These are phyloP conservation scores for Alloteropsis semialata DNA, from an alignment of 176 grass and related monocot genomes.

Conservation along the genomic window DNA sequence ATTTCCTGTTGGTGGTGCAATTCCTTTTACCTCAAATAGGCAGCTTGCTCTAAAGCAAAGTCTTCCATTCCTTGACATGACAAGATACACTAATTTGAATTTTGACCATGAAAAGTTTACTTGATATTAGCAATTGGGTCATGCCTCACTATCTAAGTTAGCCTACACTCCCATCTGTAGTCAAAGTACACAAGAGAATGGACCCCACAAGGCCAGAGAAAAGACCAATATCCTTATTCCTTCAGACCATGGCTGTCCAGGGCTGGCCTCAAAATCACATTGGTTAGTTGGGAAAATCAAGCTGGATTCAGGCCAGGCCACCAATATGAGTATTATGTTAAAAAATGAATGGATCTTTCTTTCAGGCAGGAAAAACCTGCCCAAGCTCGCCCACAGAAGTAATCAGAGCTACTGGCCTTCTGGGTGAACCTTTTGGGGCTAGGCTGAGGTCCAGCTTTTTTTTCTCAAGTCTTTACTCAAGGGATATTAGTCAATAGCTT, in stretches of 20 bases:
- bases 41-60: neutral
- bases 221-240: neutral
- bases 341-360: too few species aligned
- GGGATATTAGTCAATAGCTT: neutral
- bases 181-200: neutral
- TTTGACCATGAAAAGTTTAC: neutral
- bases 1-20: constrained; percentile 16
- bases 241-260: neutral
- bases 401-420: too few species aligned
- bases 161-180: neutral
- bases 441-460: too few species aligned
- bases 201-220: neutral
- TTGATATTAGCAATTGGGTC: neutral
- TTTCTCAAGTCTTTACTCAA: too few species aligned
- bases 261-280: neutral
- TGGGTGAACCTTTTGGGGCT: too few species aligned
- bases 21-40: constrained; percentile 21
- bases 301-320: neutral
- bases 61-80: constrained; percentile 12
- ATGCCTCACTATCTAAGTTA: neutral
- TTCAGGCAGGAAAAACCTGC: too few species aligned
- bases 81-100: constrained; percentile 1
- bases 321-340: neutral
- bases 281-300: neutral
- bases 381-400: too few species aligned